A percentile compares a stretch with the other conserved stretches of the same genome.
Conservation (phyloP, 2,329 filamentous ascomycete species). For the Daldinia sp. region DNA sequence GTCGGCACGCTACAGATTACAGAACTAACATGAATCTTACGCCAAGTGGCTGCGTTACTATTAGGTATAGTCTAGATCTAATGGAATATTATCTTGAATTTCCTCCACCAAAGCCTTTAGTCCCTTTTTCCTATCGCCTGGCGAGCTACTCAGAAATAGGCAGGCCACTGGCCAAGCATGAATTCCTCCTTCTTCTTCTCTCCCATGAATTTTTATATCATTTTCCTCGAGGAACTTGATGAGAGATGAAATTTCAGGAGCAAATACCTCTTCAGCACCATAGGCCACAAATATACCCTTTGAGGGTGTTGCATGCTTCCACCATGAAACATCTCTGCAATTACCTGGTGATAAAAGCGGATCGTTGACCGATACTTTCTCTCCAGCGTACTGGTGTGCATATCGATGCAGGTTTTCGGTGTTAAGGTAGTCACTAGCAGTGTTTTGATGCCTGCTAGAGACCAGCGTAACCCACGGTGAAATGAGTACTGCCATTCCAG, state of each 20-base stretch:
- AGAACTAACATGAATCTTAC: slow-evolving; percentile 9
- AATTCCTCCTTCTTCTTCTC: slow-evolving; percentile 74
- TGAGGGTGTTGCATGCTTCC: slow-evolving; percentile 74
- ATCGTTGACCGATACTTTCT: slow-evolving; percentile 61
- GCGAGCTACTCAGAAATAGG: slow-evolving; percentile 65
- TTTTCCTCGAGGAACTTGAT: slow-evolving; percentile 66
- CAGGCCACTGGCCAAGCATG: slow-evolving; percentile 86
- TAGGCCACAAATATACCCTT: slow-evolving; percentile 78
- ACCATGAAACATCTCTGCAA: slow-evolving; percentile 74
- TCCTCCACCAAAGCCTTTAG: slow-evolving; percentile 58
- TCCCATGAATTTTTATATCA: slow-evolving; percentile 65
- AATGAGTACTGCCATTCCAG: slow-evolving; percentile 76
- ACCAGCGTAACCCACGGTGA: slow-evolving; percentile 85
- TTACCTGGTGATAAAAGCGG: slow-evolving; percentile 76
- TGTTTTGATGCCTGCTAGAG: slow-evolving; percentile 75
- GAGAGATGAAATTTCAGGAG: slow-evolving; percentile 74
- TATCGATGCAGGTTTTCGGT: slow-evolving; percentile 74
- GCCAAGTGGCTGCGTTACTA: slow-evolving; percentile 26
- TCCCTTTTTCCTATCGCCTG: slow-evolving; percentile 65
- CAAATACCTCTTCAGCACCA: slow-evolving; percentile 82
- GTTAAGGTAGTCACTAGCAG: slow-evolving; percentile 80
- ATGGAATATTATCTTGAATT: slow-evolving; percentile 53
- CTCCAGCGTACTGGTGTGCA: slow-evolving; percentile 75
- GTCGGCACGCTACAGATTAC: slow-evolving; percentile 26
- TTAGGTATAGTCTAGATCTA: slow-evolving; percentile 21